These are phyloP conservation scores for Metarhizium robertsii DNA, from an alignment of 2,329 filamentous ascomycete species.

Conservation along the genomic window DNA sequence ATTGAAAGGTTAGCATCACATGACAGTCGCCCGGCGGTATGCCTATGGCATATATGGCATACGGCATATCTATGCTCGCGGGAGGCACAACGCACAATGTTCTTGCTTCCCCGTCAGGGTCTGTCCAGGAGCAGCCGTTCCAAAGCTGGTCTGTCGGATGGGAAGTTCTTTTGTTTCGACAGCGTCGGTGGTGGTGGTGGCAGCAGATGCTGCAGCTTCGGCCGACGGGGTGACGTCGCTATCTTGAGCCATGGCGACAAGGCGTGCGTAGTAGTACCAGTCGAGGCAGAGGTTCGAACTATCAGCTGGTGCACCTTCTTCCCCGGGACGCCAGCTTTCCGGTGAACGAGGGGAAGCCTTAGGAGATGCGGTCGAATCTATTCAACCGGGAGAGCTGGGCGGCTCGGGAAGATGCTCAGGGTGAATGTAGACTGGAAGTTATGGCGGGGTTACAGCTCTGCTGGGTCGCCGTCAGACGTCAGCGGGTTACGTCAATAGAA, in stretches of 20 bases:
- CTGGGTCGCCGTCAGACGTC: no score
- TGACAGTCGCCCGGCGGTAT: neutral
- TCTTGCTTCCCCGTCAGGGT: slow-evolving; percentile 90
- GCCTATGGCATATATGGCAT: neutral
- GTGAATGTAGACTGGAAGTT: no score
- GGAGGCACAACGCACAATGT: slow-evolving; percentile 58
- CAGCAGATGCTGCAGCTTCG: neutral
- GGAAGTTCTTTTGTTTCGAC: slow-evolving; percentile 16
- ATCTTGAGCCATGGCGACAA: slow-evolving; percentile 4
- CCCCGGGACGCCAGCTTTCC: no score
- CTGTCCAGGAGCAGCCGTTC: slow-evolving; percentile 31
- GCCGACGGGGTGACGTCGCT: neutral
- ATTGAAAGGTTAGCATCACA: slow-evolving; percentile 11
- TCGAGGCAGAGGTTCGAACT: no score
- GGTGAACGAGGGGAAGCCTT: no score
- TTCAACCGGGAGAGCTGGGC: no score
- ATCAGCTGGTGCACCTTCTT: no score
- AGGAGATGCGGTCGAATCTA: no score
- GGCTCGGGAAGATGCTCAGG: no score
- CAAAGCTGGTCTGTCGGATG: slow-evolving; percentile 20
- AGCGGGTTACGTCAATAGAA: no score
- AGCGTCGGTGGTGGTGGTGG: slow-evolving; percentile 3
- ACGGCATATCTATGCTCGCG: neutral
- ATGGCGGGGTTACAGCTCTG: no score
- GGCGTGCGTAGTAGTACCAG: no score